A percentile compares a stretch with the other conserved stretches of the same genome.
Evolutionary conservation across 768 basidiomycete genomes (phyloP).

Genomic region (Xanthoconium stramineum): DNA sequence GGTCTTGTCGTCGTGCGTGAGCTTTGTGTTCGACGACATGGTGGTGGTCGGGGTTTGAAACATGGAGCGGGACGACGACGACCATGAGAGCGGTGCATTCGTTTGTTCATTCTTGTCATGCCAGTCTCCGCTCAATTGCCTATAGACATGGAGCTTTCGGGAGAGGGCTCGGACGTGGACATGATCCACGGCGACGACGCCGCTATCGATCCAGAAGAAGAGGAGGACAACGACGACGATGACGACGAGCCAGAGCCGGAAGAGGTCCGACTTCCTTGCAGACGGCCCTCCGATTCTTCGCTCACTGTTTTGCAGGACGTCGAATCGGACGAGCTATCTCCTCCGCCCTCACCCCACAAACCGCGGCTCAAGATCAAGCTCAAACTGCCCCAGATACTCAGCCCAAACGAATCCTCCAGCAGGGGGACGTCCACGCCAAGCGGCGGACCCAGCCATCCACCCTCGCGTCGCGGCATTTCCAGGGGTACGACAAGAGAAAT

Average conservation of each 20-base stretch:
- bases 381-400: constrained; percentile 45
- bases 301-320: constrained; percentile 22
- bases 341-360: constrained; percentile 32
- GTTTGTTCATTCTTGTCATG: background rate
- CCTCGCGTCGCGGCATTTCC: constrained; percentile 26
- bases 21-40: constrained; percentile 4
- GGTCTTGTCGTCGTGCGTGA: constrained; percentile 6
- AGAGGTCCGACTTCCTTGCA: background rate
- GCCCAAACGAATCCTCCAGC: constrained; percentile 30
- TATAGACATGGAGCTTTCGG: constrained; percentile 26
- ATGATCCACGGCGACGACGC: constrained; percentile 38
- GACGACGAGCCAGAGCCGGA: constrained; percentile 22
- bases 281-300: background rate
- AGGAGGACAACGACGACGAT: constrained; percentile 39
- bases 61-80: background rate
- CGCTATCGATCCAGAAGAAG: constrained; percentile 31
- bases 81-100: constrained; percentile 1
- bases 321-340: constrained; percentile 34
- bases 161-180: constrained; percentile 33
- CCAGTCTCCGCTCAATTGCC: constrained; percentile 2
- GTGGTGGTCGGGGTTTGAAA: constrained; percentile 25
- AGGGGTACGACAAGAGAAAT: constrained; percentile 11
- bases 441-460: constrained; percentile 21
- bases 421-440: constrained; percentile 25
- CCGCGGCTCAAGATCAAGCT: constrained; percentile 61